These are phyloP conservation scores for Kwoniella sp. DNA, from an alignment of 768 basidiomycete genomes.

Conservation along the genomic window DNA sequence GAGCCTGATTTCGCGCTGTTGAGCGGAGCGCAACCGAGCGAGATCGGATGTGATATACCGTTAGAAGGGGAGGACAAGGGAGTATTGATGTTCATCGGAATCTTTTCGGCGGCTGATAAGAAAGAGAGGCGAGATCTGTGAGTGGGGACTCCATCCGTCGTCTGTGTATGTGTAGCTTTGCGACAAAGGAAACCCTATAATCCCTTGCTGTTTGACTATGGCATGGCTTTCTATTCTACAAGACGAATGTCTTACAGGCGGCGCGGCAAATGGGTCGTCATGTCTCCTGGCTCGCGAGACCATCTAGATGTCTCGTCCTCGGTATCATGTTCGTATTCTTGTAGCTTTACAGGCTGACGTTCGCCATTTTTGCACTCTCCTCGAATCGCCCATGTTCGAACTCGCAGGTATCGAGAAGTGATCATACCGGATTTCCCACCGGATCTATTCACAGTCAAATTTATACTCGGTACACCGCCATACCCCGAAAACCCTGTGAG, in stretches of 20 bases:
- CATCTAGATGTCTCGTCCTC: no score
- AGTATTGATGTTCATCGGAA: slow-evolving; percentile 53
- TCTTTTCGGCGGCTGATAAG: slow-evolving; percentile 54
- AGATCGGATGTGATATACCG: slow-evolving; percentile 55
- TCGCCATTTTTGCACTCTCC: no score
- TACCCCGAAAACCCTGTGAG: slow-evolving; percentile 44
- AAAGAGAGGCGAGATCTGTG: slow-evolving; percentile 51
- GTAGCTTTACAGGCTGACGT: no score
- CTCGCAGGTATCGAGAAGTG: slow-evolving; percentile 44
- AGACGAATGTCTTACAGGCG: no score
- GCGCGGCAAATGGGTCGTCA: no score
- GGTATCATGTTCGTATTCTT: no score
- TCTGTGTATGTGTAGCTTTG: no score
- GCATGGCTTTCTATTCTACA: no score
- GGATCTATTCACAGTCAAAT: slow-evolving; percentile 54
- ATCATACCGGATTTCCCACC: slow-evolving; percentile 53
- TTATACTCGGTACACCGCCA: slow-evolving; percentile 54
- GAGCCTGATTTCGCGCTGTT: slow-evolving; percentile 56
- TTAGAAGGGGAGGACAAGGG: slow-evolving; percentile 35
- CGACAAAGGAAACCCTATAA: no score
- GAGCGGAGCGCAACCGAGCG: slow-evolving; percentile 50
- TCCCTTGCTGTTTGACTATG: no score
- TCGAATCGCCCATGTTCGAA: no score
- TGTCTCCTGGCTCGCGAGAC: no score
- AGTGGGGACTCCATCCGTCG: slow-evolving; percentile 17